Conservation (phyloP, 2,329 filamentous ascomycete species). For the Laburnicola sp. region DNA sequence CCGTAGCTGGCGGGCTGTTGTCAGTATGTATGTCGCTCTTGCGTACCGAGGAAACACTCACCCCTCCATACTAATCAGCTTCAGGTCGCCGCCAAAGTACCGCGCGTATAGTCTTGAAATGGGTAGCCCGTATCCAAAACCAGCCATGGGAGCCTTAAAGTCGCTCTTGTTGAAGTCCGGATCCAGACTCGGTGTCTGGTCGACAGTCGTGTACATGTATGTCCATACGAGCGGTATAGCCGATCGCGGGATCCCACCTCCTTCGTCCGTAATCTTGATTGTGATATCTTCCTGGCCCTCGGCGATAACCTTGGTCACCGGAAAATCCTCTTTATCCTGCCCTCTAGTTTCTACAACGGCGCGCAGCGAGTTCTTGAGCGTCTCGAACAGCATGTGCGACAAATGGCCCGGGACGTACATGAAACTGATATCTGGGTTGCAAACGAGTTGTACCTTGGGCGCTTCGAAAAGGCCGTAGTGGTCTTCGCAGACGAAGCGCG, state of each 20-base stretch:
- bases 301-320: slow-evolving; percentile 94
- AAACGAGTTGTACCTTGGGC: slow-evolving; percentile 94
- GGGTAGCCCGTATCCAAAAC: slow-evolving; percentile 95
- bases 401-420: slow-evolving; percentile 99
- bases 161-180: slow-evolving; percentile 99
- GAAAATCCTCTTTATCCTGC: slow-evolving; percentile 93
- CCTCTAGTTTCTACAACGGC: slow-evolving; percentile 96
- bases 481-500: slow-evolving; percentile 97
- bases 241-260: slow-evolving; percentile 89
- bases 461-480: slow-evolving; percentile 97
- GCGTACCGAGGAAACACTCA: slow-evolving; percentile 52
- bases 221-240: slow-evolving; percentile 99
- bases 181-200: slow-evolving; percentile 90
- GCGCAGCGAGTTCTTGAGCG: slow-evolving; percentile 94
- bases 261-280: slow-evolving; percentile 97
- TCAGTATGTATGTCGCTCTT: neutral
- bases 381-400: slow-evolving; percentile 99
- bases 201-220: slow-evolving; percentile 99
- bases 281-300: slow-evolving; percentile 99
- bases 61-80: slow-evolving; percentile 99
- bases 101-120: slow-evolving; percentile 92
- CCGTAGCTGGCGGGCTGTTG: slow-evolving; percentile 69
- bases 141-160: slow-evolving; percentile 99
- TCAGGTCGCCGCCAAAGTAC: slow-evolving; percentile 96
- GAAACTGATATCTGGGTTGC: slow-evolving; percentile 91